These are phyloP conservation scores for Fusarium marasasianum DNA, from an alignment of 2,329 filamentous ascomycete species.

Conservation along the genomic window DNA sequence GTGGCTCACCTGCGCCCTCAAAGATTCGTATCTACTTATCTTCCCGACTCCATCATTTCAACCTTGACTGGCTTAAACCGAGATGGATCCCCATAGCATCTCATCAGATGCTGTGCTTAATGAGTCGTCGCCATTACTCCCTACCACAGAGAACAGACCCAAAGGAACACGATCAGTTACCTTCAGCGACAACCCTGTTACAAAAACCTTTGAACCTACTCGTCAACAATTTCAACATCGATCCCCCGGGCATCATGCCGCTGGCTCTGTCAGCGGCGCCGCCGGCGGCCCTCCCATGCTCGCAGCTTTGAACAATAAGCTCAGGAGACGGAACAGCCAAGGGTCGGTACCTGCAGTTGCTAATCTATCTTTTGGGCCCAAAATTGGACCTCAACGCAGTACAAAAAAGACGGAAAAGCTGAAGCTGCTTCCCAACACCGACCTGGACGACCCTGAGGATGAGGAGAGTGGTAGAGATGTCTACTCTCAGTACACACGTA, in stretches of 20 bases:
- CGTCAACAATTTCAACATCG: slow-evolving; percentile 36
- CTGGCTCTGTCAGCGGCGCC: slow-evolving; percentile 45
- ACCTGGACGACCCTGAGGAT: slow-evolving; percentile 79
- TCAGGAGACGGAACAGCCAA: slow-evolving; percentile 86
- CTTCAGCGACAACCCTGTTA: slow-evolving; percentile 76
- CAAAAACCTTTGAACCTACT: slow-evolving; percentile 67
- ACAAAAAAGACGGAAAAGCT: slow-evolving; percentile 97
- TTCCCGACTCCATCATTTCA: slow-evolving; percentile 1
- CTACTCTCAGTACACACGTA: slow-evolving; percentile 96
- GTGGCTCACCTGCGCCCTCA: slow-evolving; percentile 7
- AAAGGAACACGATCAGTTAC: slow-evolving; percentile 73
- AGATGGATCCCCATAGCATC: slow-evolving; percentile 43
- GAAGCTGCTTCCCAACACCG: slow-evolving; percentile 93
- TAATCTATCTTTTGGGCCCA: slow-evolving; percentile 58
- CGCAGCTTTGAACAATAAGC: slow-evolving; percentile 84
- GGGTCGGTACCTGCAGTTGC: slow-evolving; percentile 57
- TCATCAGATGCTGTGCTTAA: slow-evolving; percentile 27
- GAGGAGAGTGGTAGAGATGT: slow-evolving; percentile 95
- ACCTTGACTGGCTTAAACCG: slow-evolving; percentile 18
- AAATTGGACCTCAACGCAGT: slow-evolving; percentile 93
- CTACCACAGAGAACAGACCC: slow-evolving; percentile 49
- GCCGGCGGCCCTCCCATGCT: slow-evolving; percentile 67
- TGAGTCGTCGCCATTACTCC: slow-evolving; percentile 51
- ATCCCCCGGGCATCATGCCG: slow-evolving; percentile 45
- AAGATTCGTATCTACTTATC: slow-evolving; percentile 10